Conservation (phyloP, 805 yeast species). For the Starmerella potacharoeniae region DNA sequence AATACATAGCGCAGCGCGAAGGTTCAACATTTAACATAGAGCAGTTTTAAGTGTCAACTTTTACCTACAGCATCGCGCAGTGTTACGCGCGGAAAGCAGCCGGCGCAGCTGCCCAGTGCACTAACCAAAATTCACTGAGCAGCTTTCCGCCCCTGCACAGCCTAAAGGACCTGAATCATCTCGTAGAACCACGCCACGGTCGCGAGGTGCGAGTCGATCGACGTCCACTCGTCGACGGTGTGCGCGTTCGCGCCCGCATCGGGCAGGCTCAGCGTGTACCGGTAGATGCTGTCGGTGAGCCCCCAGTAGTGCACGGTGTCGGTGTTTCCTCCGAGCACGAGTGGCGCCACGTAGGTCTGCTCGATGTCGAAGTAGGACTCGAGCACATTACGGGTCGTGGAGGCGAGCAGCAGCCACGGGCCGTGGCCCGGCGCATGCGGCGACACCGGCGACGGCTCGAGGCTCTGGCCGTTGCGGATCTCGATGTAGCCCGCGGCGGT, state of each 20-base stretch:
- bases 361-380: slow-evolving; percentile 30
- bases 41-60: no score
- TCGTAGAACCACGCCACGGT: slow-evolving; percentile 26
- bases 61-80: no score
- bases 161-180: slow-evolving; percentile 14
- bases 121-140: no score
- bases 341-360: slow-evolving; percentile 44
- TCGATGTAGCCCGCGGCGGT: slow-evolving; percentile 34
- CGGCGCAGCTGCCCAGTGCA: no score
- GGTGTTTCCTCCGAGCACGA: slow-evolving; percentile 57
- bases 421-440: slow-evolving; percentile 31
- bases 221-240: slow-evolving; percentile 50
- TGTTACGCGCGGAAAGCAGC: no score
- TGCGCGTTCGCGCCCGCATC: slow-evolving; percentile 30
- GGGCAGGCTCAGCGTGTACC: slow-evolving; percentile 31
- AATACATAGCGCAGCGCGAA: no score
- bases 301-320: slow-evolving; percentile 59
- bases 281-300: slow-evolving; percentile 46
- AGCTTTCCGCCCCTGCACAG: neutral
- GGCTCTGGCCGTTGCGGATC: slow-evolving; percentile 18
- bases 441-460: slow-evolving; percentile 46
- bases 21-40: no score
- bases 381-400: slow-evolving; percentile 50
- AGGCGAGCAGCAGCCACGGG: slow-evolving; percentile 47
- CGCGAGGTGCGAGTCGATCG: slow-evolving; percentile 44